Evolutionary conservation across 257 asterid species (phyloP).

Genomic region (Solanum chilense): DNA sequence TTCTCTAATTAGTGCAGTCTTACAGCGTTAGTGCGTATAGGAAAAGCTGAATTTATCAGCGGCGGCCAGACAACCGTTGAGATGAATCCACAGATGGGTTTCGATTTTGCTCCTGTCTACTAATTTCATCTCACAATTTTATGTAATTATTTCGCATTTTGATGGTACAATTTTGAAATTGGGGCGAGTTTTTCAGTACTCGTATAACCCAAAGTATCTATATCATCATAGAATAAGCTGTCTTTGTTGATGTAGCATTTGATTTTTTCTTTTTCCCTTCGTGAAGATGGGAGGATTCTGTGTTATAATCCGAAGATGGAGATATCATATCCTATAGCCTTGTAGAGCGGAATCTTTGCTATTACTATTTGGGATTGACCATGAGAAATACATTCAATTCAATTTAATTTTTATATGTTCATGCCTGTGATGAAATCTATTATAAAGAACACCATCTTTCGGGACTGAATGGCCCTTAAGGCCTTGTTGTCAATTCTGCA

Average conservation of each 20-base stretch:
- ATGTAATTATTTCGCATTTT: too few relatives aligned
- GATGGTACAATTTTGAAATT: neutral
- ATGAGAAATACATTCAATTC: constrained; percentile 38
- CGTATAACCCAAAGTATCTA: neutral
- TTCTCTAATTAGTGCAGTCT: neutral
- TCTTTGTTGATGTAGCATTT: neutral
- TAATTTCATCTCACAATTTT: neutral
- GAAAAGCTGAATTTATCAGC: constrained; percentile 7
- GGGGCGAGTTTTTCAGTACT: constrained; percentile 9
- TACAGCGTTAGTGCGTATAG: neutral
- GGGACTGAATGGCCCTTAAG: constrained; percentile 56
- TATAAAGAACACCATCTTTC: constrained; percentile 54
- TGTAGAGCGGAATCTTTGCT: constrained; percentile 51
- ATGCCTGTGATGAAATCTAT: constrained; percentile 42
- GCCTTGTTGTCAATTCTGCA: constrained; percentile 57
- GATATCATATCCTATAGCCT: constrained; percentile 76
- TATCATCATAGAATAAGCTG: constrained; percentile 10
- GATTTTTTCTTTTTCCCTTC: neutral
- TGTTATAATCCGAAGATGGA: constrained; percentile 10
- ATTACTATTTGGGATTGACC: constrained; percentile 62
- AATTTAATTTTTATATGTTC: neutral
- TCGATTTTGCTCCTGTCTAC: constrained; percentile 4
- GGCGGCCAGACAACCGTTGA: constrained; percentile 26
- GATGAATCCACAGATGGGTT: constrained; percentile 17
- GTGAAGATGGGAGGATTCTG: too few relatives aligned